These are phyloP conservation scores for Leonotis leonurus DNA, from an alignment of 257 asterid genomes.

Conservation along the genomic window DNA sequence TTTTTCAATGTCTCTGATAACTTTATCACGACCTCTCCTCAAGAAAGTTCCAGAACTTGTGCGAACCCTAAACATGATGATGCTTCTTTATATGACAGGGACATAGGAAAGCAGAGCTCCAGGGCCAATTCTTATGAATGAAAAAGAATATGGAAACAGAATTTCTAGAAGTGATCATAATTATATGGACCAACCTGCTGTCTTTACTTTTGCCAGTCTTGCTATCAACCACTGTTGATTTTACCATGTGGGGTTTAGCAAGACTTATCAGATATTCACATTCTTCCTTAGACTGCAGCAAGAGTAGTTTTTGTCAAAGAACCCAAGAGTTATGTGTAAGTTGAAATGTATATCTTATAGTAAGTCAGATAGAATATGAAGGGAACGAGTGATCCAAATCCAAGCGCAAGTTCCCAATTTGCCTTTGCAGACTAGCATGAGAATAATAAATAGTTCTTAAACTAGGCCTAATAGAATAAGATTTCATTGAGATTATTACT, in stretches of 20 bases:
- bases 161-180: background rate
- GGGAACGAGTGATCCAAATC: background rate
- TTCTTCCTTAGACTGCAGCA: constrained; percentile 77
- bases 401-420: background rate
- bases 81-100: constrained; percentile 7
- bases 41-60: constrained; percentile 84
- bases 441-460: background rate
- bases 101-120: background rate
- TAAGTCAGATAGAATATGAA: background rate
- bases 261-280: constrained; percentile 72
- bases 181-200: constrained; percentile 56
- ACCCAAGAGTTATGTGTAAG: background rate
- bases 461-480: too few relatives aligned
- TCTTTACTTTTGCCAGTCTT: constrained; percentile 79
- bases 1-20: constrained; percentile 59
- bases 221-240: constrained; percentile 80
- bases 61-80: constrained; percentile 55
- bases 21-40: constrained; percentile 66
- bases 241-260: constrained; percentile 73
- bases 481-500: too few relatives aligned
- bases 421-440: background rate
- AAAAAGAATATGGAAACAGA: background rate
- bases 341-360: background rate
- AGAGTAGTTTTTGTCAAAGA: background rate
- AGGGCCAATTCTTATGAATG: background rate